A percentile compares a stretch with the other conserved stretches of the same genome.
phyloP scores from a whole-genome alignment of 2,329 filamentous ascomycete species.

The Escovopsis sp. region DNA sequence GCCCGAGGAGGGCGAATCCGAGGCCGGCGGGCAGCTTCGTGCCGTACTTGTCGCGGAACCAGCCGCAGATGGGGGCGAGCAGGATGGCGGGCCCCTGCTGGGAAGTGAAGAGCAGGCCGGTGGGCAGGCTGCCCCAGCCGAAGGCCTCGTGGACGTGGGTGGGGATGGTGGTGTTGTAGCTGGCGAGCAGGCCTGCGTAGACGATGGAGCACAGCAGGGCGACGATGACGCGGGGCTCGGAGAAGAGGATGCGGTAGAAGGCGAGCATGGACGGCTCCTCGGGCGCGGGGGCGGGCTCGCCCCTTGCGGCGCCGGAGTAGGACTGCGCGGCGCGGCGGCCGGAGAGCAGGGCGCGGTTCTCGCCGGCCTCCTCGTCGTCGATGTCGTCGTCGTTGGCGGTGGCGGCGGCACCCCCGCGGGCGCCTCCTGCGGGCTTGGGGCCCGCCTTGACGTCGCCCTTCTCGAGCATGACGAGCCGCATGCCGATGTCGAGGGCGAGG shows the following conservation, averaged over 20 bases:
- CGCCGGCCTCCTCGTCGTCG: background rate
- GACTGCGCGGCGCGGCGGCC: background rate
- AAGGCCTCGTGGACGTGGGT: background rate
- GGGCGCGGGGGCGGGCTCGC: background rate
- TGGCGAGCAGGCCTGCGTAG: background rate
- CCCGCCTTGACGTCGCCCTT: background rate
- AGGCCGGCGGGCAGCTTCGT: background rate
- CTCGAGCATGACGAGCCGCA: constrained; percentile 1
- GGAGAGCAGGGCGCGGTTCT: background rate
- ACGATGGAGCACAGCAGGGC: background rate
- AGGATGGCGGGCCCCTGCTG: background rate
- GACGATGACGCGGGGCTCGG: background rate
- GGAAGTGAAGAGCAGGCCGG: background rate
- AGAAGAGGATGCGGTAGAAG: background rate
- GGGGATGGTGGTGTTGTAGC: constrained; percentile 1
- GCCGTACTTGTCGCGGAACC: background rate
- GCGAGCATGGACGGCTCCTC: background rate
- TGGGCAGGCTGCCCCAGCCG: background rate
- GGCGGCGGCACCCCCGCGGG: too few species aligned
- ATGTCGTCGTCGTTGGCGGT: background rate
- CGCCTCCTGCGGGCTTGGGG: too few species aligned
- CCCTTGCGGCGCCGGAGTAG: background rate
- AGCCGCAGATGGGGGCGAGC: background rate
- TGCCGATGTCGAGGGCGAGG: background rate
- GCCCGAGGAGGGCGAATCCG: background rate